These are phyloP conservation scores for Rosa rugosa DNA, from an alignment of 306 rosid species.

Conservation along the genomic window DNA sequence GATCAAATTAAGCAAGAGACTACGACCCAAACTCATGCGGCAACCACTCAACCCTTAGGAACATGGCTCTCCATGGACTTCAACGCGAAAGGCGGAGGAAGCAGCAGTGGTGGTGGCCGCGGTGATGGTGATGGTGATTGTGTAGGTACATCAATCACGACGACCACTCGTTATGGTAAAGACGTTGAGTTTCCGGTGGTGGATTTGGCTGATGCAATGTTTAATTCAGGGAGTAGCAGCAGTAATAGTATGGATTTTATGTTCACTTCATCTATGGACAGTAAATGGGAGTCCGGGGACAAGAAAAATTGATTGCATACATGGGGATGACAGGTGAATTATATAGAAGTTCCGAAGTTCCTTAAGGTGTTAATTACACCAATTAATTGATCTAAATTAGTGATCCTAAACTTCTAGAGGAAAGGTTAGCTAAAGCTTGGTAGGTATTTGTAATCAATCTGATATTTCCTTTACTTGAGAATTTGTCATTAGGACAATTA, in stretches of 20 bases:
- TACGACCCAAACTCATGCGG: constrained; percentile 8
- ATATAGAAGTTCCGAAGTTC: constrained; percentile 6
- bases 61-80: constrained; percentile 39
- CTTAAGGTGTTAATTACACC: not conserved
- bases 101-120: not conserved
- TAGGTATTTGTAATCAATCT: not conserved
- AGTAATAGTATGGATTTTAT: constrained; percentile 57
- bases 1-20: constrained; percentile 24
- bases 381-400: not conserved
- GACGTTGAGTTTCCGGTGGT: constrained; percentile 41
- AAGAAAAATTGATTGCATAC: constrained; percentile 21
- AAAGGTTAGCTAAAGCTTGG: not conserved
- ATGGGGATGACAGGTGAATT: not conserved
- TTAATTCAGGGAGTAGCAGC: constrained; percentile 56
- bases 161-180: constrained; percentile 25
- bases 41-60: not conserved
- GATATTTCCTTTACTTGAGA: not conserved
- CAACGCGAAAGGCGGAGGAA: constrained; percentile 1
- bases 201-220: constrained; percentile 71
- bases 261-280: constrained; percentile 35
- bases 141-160: constrained; percentile 24
- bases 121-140: not conserved
- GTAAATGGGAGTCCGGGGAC: constrained; percentile 37
- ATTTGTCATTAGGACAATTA: not conserved
- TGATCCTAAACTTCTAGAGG: not conserved